Evolutionary conservation across 2,329 filamentous ascomycete species (phyloP).

Genomic region (Beauveria brongniartii): DNA sequence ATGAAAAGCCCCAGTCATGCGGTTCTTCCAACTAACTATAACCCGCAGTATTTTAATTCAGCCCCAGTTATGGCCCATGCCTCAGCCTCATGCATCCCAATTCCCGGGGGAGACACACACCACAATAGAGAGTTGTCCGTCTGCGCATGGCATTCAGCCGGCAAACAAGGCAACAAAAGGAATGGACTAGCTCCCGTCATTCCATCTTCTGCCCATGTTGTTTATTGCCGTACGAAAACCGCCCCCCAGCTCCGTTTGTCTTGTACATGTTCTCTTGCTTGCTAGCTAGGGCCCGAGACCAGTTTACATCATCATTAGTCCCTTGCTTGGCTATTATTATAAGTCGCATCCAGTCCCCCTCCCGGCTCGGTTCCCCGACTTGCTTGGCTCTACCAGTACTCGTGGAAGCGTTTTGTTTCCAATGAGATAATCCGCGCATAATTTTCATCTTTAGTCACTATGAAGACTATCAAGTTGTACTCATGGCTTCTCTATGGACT

Average conservation of each 20-base stretch:
- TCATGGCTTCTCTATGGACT: slow-evolving; percentile 1
- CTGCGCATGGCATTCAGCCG: slow-evolving; percentile 3
- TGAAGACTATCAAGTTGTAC: neutral
- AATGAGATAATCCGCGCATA: too few relatives aligned
- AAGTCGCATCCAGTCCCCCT: neutral
- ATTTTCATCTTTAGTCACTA: neutral
- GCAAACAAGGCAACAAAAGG: neutral
- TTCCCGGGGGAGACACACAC: neutral
- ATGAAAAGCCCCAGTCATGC: neutral
- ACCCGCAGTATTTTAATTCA: neutral
- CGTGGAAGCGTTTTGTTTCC: too few relatives aligned
- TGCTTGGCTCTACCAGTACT: neutral
- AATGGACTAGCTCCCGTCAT: neutral
- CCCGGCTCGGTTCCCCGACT: neutral
- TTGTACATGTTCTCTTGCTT: neutral
- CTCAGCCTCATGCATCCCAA: slow-evolving; percentile 8
- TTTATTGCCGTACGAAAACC: neutral
- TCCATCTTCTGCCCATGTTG: neutral
- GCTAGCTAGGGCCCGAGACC: neutral
- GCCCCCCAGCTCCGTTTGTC: neutral
- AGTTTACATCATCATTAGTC: neutral
- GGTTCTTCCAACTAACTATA: neutral
- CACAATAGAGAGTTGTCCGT: neutral
- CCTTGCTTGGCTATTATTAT: neutral
- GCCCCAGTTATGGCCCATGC: neutral